Evolutionary conservation across 371 early-diverging fungal species (phyloP), one percentile per base, ranked within the genome.

Genomic region (Apophysomyces variabilis): DNA sequence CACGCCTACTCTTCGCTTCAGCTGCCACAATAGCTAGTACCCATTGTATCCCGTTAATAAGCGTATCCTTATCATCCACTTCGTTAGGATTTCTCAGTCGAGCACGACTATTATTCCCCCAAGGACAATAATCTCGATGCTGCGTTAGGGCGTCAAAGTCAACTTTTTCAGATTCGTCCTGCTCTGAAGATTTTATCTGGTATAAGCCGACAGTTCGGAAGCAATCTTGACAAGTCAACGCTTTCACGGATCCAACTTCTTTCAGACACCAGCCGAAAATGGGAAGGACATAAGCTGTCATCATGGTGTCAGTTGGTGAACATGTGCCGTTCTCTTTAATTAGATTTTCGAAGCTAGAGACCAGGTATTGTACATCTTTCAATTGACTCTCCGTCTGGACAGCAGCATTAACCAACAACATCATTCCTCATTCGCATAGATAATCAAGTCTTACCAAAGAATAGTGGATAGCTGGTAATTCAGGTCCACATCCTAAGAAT

Each of bases 191-290:
- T 50, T 50, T 16, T 8, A 50, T 21, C 54, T 50, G 54, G 21
- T 50, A 35, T 21, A 50, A 50, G 21, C 54, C 54, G 8, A 11
- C 11, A 11, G 54, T 50, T 9, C 54, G 16, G 21, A 50, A 50
- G 21, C 54, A 50, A 50, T 50, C 54, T 50, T 50, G 54, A 21
- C 54, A 50, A 21, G 16, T 50, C 32, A 50, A 21, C 32, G 54
- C 54, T 50, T 32, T n/a, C 6, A 50, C 54, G 9, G 54, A 50
- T 26, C 54, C 54, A 50, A 26, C 54, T 50, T 21, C 54, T 21
- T 3, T 21, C 9, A 50, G 21, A 21, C 54, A 21, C 54, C 54
- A 50, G 21, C 54, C 54, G 16, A 50, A 50, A 5, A 21, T 50
- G 7, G 54, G 21, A 21, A 50, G 54, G 18, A 26, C 21, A 50